A percentile compares a stretch with the other conserved stretches of the same genome.
Conservation (phyloP, 202 grass and related monocot genomes). For the Hordeum pubiflorum region DNA sequence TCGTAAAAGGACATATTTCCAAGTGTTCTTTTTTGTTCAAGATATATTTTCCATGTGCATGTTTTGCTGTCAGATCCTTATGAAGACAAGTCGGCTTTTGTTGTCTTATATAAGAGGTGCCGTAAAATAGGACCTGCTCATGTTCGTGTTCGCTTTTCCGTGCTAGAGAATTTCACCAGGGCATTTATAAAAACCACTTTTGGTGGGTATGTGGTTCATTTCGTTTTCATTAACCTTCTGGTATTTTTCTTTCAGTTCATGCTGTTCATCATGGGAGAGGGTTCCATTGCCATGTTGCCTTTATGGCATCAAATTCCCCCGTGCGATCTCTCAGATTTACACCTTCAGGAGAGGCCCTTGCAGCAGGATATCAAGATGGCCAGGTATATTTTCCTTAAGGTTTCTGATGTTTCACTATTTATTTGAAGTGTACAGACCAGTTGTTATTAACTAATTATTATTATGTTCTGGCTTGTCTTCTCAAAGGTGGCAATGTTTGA, state of each 20-base stretch:
- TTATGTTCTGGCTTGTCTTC: constrained; percentile 35
- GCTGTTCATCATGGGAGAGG: constrained; percentile 60
- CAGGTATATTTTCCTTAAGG: constrained; percentile 55
- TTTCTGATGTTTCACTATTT: constrained; percentile 14
- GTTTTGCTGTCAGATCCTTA: constrained; percentile 18
- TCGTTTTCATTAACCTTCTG: constrained; percentile 22
- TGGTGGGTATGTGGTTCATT: neutral
- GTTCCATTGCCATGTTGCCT: constrained; percentile 69
- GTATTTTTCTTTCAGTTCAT: constrained; percentile 51
- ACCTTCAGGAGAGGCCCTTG: constrained; percentile 50
- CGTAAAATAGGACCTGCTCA: constrained; percentile 17
- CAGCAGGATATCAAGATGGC: constrained; percentile 71
- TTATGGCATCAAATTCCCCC: constrained; percentile 48
- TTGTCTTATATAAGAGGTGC: neutral
- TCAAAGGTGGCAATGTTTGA: constrained; percentile 79
- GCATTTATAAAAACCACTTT: constrained; percentile 18
- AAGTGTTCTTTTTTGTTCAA: neutral
- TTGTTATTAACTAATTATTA: constrained; percentile 11
- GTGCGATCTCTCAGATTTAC: constrained; percentile 47
- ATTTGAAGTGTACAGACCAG: constrained; percentile 10
- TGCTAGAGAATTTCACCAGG: constrained; percentile 13
- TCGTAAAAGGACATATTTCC: neutral
- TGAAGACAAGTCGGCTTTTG: neutral
- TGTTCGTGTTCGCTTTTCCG: neutral
- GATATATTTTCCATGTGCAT: constrained; percentile 13